Percentiles rank a stretch among this genome's conserved stretches.
Evolutionary conservation across 2,329 filamentous ascomycete species (phyloP).

Genomic region (Hirsutella minnesotensis): DNA sequence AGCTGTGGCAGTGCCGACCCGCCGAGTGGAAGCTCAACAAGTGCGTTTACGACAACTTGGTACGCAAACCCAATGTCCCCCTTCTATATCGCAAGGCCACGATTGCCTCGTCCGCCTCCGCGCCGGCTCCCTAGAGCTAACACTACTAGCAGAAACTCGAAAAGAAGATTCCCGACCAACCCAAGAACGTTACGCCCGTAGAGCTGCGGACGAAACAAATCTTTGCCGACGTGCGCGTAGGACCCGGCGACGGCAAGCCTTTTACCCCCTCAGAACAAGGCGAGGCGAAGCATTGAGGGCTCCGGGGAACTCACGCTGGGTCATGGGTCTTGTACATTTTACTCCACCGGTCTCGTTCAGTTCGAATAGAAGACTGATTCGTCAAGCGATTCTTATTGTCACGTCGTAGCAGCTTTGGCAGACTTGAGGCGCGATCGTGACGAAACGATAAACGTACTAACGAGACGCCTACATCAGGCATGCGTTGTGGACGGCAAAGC

Average conservation of each 20-base stretch:
- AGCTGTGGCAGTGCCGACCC: slow-evolving; percentile 88
- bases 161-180: slow-evolving; percentile 67
- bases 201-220: slow-evolving; percentile 58
- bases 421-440: too few relatives aligned
- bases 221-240: slow-evolving; percentile 41
- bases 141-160: slow-evolving; percentile 54
- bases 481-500: too few relatives aligned
- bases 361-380: slow-evolving; percentile 14
- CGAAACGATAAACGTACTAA: too few relatives aligned
- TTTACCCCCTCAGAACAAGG: slow-evolving; percentile 21
- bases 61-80: slow-evolving; percentile 44
- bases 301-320: neutral
- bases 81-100: too few relatives aligned
- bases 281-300: slow-evolving; percentile 22
- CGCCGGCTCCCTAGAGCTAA: neutral
- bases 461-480: too few relatives aligned
- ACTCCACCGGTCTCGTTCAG: slow-evolving; percentile 14
- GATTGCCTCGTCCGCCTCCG: neutral
- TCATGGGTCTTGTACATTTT: too few relatives aligned
- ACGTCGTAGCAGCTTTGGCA: too few relatives aligned
- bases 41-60: slow-evolving; percentile 92
- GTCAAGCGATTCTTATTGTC: too few relatives aligned
- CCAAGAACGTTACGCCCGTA: slow-evolving; percentile 57
- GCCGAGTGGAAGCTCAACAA: slow-evolving; percentile 83
- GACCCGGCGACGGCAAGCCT: slow-evolving; percentile 29